These are phyloP conservation scores for Aspergillus nomiae DNA, from an alignment of 2,329 filamentous ascomycete species.

Conservation along the genomic window DNA sequence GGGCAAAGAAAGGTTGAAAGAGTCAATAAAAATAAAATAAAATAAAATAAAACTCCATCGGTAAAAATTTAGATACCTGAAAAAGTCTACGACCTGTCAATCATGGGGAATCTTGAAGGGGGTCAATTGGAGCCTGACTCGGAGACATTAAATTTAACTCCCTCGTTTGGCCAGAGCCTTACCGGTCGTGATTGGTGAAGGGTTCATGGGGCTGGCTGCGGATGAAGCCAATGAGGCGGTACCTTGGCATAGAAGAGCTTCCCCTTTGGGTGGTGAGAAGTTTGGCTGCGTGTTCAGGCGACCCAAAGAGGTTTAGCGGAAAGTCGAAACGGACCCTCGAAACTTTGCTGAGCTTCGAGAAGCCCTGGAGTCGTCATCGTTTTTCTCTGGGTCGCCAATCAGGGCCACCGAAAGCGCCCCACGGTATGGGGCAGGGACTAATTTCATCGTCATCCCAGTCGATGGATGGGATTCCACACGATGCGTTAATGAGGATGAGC, in stretches of 20 bases:
- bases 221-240: constrained; percentile 11
- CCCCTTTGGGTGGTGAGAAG: constrained; percentile 10
- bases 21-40: background rate
- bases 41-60: background rate
- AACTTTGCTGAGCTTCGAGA: constrained; percentile 23
- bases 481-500: constrained; percentile 19
- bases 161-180: constrained; percentile 2
- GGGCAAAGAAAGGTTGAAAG: background rate
- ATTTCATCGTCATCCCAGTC: constrained; percentile 12
- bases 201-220: background rate
- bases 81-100: background rate
- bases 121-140: background rate
- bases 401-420: background rate
- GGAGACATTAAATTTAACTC: constrained; percentile 2
- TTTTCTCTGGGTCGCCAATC: constrained; percentile 1
- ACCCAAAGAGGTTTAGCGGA: constrained; percentile 12
- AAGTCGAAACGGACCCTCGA: constrained; percentile 18
- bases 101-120: background rate
- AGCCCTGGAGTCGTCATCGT: constrained; percentile 26
- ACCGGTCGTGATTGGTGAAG: background rate
- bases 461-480: constrained; percentile 6
- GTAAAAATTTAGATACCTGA: background rate
- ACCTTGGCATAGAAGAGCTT: constrained; percentile 7
- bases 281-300: constrained; percentile 3
- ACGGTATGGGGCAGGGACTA: constrained; percentile 10